Percentiles rank a stretch among this genome's conserved stretches.
Conservation (phyloP, 225 moss, liverwort and hornwort species). For the Rhytidiadelphus loreus region DNA sequence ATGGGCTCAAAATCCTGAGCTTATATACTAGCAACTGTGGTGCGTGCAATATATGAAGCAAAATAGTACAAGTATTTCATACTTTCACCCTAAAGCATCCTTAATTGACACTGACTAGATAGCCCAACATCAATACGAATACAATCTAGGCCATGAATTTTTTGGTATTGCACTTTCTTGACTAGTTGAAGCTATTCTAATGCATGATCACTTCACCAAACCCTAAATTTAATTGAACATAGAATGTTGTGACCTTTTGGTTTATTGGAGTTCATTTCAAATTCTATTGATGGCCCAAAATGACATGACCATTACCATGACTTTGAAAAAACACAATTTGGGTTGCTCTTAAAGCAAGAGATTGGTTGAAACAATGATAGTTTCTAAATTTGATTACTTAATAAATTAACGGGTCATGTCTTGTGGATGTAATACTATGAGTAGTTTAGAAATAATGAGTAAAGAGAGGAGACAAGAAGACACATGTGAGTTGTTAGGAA, state of each 20-base stretch:
- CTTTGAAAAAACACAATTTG: not conserved
- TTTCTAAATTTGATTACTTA: not conserved
- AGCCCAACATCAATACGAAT: rapidly evolving
- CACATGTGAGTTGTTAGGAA: not conserved
- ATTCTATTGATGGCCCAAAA: not conserved
- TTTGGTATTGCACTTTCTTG: not conserved
- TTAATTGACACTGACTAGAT: rapidly evolving
- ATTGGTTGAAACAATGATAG: not conserved
- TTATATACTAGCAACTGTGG: too few species aligned
- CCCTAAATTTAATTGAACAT: not conserved
- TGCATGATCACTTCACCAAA: rapidly evolving
- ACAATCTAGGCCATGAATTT: rapidly evolving
- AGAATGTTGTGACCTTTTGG: not conserved
- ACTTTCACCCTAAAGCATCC: rapidly evolving
- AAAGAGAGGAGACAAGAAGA: not conserved
- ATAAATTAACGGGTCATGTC: not conserved
- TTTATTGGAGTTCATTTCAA: not conserved
- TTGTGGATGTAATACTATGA: not conserved
- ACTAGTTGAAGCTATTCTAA: rapidly evolving
- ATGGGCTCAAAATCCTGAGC: too few species aligned
- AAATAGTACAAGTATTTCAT: not conserved
- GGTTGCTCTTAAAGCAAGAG: not conserved
- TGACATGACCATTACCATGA: not conserved
- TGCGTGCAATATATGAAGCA: too few species aligned
- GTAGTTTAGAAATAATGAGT: not conserved